Base-by-base conservation (phyloP, 495 filamentous ascomycete species). In the Recurvomyces mirabilis region DNA sequence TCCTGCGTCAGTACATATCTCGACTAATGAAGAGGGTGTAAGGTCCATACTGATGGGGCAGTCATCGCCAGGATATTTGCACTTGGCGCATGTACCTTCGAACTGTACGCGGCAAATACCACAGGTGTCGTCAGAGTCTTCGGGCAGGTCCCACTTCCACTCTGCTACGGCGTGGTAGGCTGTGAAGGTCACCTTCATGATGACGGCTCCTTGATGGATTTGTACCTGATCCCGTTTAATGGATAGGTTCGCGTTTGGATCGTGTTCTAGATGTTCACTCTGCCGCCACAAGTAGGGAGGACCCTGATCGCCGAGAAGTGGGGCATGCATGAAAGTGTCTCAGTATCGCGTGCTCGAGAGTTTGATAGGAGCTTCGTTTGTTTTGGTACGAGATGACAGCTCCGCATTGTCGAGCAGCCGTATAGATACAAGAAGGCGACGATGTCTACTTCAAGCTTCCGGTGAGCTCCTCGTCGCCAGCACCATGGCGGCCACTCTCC, bases 61-160 rank as follows among this genome's bases (percentile, higher is more conserved):
- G 56, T 95, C 89, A 57, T 99, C 91, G 19, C 91, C 91, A 14
- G 91, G 91, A 60, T 84, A 95, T 72, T 93, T 93, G 78, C 91
- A 99, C 41, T 87, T 88, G 18, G 89, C 87, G 65, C 91, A 99
- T 10, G 91, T 95, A 19, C 87, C 87, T 58, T 99, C 91, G 61
- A 95, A 99, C 59, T 94, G 86, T 21, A 93, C 84, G 59, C 89
- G 88, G 69, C 91, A 99, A 66, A 99, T 99, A 46, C 91, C 91
- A 54, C 91, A 99, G 46, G 96, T 86, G 54, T 99, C 91, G 67
- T 96, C 91, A 7, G 51, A 30, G 25, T 40, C 51, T 54, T 93
- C 87, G 33, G 91, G 86, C 59, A 94, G 86, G 59, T 96, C 87
- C 91, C 91, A 99, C 46, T 83, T 77, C 91, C 91, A 99, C 22